Percentiles rank a stretch among this genome's conserved stretches.
These are phyloP conservation scores for Apiospora arundinis DNA, from an alignment of 2,329 filamentous ascomycete species.

Conservation along the genomic window DNA sequence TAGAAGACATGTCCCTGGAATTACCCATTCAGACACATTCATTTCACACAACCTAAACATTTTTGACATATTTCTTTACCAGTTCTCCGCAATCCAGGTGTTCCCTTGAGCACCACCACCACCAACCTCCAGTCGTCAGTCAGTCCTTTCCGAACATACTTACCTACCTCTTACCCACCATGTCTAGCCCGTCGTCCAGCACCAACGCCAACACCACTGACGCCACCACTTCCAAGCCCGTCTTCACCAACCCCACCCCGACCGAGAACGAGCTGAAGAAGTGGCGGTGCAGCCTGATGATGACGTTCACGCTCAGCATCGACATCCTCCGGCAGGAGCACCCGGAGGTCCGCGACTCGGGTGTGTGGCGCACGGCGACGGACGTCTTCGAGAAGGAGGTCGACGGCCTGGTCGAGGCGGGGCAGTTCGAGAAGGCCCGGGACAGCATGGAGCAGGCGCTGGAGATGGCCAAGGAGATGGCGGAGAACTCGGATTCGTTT, in stretches of 20 bases:
- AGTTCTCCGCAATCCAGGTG: too few species aligned
- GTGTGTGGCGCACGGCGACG: background rate
- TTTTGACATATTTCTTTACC: too few species aligned
- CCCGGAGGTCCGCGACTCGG: background rate
- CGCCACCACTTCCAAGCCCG: background rate
- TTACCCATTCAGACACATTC: too few species aligned
- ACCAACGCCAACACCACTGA: background rate
- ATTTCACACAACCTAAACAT: too few species aligned
- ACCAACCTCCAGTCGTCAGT: too few species aligned
- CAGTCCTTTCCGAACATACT: too few species aligned
- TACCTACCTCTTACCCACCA: background rate
- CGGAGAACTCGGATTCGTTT: background rate
- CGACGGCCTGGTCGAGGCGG: background rate
- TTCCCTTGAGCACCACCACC: too few species aligned
- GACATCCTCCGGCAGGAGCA: background rate
- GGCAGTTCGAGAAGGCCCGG: background rate
- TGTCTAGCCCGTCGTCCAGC: background rate
- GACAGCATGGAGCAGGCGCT: background rate
- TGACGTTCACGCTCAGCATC: background rate
- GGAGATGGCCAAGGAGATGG: background rate
- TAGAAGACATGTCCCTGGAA: too few species aligned
- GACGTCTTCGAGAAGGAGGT: background rate
- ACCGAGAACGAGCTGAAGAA: background rate
- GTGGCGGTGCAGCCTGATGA: background rate
- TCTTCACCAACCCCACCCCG: background rate